Percentiles rank a stretch among this genome's conserved stretches.
phyloP scores from a whole-genome alignment of 208 protist species.

The Acanthamoeba castellanii region DNA sequence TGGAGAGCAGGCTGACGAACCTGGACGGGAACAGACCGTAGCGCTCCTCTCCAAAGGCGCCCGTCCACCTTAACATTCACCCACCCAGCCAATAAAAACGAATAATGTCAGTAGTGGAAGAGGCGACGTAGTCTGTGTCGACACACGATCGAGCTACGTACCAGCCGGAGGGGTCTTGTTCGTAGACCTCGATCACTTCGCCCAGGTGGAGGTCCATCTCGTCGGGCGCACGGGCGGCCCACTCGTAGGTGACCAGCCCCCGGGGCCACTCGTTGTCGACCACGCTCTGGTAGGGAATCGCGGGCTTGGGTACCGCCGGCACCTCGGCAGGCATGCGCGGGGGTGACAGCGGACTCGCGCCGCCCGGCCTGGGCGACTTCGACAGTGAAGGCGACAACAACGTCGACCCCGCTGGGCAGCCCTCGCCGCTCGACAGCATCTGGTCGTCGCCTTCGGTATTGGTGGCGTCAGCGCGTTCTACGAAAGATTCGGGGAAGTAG shows the following conservation, averaged over 20 bases:
- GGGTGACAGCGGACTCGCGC: background rate
- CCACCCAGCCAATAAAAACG: background rate
- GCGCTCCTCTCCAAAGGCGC: constrained; percentile 38
- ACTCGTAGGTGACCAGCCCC: constrained; percentile 15
- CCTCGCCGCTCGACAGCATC: too few species aligned
- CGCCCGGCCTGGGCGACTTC: too few species aligned
- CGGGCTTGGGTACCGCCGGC: background rate
- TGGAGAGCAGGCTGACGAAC: constrained; percentile 4
- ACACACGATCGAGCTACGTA: background rate
- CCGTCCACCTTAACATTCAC: constrained; percentile 41
- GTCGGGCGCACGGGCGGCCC: background rate
- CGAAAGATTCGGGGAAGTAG: constrained; percentile 5
- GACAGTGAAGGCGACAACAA: too few species aligned
- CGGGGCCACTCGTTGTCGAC: background rate
- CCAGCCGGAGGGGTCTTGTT: constrained; percentile 42
- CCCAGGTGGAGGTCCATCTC: constrained; percentile 58
- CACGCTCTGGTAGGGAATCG: background rate
- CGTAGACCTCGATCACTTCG: constrained; percentile 55
- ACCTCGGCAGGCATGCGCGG: background rate
- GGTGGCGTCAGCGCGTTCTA: background rate
- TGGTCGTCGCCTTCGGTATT: too few species aligned
- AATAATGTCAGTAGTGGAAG: too few species aligned
- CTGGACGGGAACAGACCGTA: constrained; percentile 57
- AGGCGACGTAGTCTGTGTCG: too few species aligned
- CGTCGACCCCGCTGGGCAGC: too few species aligned